Base-by-base conservation (phyloP, 192 early-diverging fungal species). In the Jimgerdemannia lactiflua region DNA sequence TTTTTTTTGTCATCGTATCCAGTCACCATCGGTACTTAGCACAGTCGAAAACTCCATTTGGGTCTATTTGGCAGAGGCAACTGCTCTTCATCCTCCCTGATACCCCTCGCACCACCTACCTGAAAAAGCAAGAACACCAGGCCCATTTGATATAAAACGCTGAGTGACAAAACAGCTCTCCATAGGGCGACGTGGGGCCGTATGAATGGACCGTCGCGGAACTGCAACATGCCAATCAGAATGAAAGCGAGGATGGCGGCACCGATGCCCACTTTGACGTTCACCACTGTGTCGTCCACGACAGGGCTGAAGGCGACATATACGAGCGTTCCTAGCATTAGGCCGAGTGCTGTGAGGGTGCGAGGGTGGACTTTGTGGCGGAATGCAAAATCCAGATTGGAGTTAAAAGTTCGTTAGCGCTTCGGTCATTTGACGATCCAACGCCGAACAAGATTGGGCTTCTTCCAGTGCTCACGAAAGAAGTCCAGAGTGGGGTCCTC, bases 131-230 rank as follows among this genome's bases (percentile, higher is more conserved):
- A 70, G 77, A 96, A 95, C 19, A 97, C 94, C 67, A 99, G 83
- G 71, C 93, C 88, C 80, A 97, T 89, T 80, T 96, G 92, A 71
- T 99, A 99, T 40, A 94, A 78, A 3, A 99, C 93, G 42, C 93
- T 93, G 10, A 95, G 74, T 10, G 92, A 91, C 59, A 99, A 80
- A 8, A 99, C 92, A 43, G 90, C 88, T 42, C 97, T 86, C 97
- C 97, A 99, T 71, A 99, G 88, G 6, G 94, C 95, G 29, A 94
- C 94, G 77, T 97, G 96, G 4, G 97, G 97, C 64, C 96, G 84
- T 63, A 99, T 88, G 74, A 99, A 95, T 8, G 96, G 96, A 19
- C 97, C 96, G 80, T 99, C 96, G 10, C 93, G 87, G 80, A 99
- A 97, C 79, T 95, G 89, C 4, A 97, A 83, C 79, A 96, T 89